These are phyloP conservation scores for Fagus sylvatica DNA, from an alignment of 306 rosid genomes.

Conservation along the genomic window DNA sequence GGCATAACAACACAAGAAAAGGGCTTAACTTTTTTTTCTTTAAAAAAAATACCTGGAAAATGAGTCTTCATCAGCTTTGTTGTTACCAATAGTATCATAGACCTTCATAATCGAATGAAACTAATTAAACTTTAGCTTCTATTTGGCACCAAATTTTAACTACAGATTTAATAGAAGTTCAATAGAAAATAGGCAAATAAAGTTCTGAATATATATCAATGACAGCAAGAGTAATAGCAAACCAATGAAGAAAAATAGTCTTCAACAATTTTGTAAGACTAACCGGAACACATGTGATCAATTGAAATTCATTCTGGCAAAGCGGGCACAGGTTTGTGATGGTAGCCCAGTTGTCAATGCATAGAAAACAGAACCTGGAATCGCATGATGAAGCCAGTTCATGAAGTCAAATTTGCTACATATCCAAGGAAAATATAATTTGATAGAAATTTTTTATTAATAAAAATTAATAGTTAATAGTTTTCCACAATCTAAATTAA, in stretches of 20 bases:
- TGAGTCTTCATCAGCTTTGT: slow-evolving; percentile 74
- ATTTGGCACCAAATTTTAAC: slow-evolving; percentile 24
- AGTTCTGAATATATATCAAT: slow-evolving; percentile 17
- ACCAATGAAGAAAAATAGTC: slow-evolving; percentile 35
- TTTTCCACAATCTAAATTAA: slow-evolving; percentile 2
- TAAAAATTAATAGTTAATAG: background rate
- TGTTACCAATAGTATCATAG: slow-evolving; percentile 90
- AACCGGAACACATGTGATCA: slow-evolving; percentile 98
- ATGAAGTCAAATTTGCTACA: slow-evolving; percentile 16
- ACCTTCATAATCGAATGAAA: slow-evolving; percentile 60
- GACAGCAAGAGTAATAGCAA: slow-evolving; percentile 29
- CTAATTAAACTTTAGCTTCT: slow-evolving; percentile 32
- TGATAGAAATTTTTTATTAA: background rate
- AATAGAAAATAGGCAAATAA: slow-evolving; percentile 13
- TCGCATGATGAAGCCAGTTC: slow-evolving; percentile 23
- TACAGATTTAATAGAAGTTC: slow-evolving; percentile 18
- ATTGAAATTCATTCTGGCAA: slow-evolving; percentile 97
- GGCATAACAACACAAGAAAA: slow-evolving; percentile 11
- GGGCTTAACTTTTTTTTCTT: background rate
- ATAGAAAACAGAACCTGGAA: slow-evolving; percentile 90
- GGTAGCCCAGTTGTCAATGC: slow-evolving; percentile 98
- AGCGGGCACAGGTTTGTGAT: slow-evolving; percentile 98
- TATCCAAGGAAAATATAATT: slow-evolving; percentile 6
- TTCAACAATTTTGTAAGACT: slow-evolving; percentile 51
- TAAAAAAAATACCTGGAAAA: slow-evolving; percentile 47